Percentiles rank a stretch among this genome's conserved stretches.
Evolutionary conservation across 2,329 filamentous ascomycete species (phyloP).

Genomic region (Plenodomus tracheiphilus): DNA sequence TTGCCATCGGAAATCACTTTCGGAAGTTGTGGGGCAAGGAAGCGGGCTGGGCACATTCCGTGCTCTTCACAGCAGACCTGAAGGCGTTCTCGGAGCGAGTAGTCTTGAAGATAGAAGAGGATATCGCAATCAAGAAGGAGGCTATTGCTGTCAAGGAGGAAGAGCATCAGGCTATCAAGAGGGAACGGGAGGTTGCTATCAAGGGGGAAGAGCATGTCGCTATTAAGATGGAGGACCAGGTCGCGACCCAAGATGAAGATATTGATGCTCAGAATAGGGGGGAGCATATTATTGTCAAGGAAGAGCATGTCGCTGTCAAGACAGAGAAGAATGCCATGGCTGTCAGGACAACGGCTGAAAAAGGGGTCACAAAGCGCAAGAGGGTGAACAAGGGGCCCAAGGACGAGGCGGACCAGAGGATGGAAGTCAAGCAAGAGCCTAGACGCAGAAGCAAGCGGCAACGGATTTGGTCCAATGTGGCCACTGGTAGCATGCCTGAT

Average conservation of each 20-base stretch:
- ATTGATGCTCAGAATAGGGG: no score
- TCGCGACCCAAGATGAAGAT: no score
- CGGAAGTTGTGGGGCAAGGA: conserved; percentile 87
- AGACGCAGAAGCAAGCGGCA: conserved; percentile 38
- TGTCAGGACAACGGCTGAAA: no score
- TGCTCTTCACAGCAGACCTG: conserved; percentile 92
- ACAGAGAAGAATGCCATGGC: conserved; percentile 15
- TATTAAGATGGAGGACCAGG: no score
- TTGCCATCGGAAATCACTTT: conserved; percentile 89
- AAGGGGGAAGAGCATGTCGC: no score
- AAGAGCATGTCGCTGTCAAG: conserved; percentile 45
- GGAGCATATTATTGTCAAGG: no score
- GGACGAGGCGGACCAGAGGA: conserved; percentile 43
- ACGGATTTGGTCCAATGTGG: background rate
- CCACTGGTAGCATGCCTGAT: no score
- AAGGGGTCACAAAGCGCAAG: conserved; percentile 44
- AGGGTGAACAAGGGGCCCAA: conserved; percentile 43
- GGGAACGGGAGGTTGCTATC: no score
- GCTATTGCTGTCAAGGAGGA: conserved; percentile 38
- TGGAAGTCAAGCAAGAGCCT: conserved; percentile 45
- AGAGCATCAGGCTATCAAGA: conserved; percentile 22
- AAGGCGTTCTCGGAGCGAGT: conserved; percentile 76
- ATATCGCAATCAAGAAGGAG: conserved; percentile 35
- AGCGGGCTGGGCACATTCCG: conserved; percentile 96
- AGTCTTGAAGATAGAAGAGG: conserved; percentile 53